Conservation (phyloP, 371 early-diverging fungal genomes). For the Rhizopus arrhizus region DNA sequence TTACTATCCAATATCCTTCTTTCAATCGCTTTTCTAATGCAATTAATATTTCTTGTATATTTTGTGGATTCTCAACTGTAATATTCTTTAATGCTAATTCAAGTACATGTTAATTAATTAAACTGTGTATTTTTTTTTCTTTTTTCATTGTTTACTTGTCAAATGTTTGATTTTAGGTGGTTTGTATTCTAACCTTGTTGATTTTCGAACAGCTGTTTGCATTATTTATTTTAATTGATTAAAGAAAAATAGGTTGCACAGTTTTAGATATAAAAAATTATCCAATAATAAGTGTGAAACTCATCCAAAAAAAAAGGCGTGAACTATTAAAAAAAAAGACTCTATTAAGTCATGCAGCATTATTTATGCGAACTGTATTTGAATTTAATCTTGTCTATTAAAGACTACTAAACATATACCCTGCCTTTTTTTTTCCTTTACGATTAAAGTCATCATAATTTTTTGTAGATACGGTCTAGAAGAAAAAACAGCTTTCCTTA, state of each 20-base stretch:
- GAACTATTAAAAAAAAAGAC: too few species aligned
- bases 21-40: conserved; percentile 60
- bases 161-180: conserved; percentile 87
- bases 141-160: conserved; percentile 57
- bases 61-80: conserved; percentile 43
- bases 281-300: too few species aligned
- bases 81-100: conserved; percentile 49
- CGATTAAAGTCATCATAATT: too few species aligned
- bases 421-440: too few species aligned
- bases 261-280: too few species aligned
- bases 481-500: too few species aligned
- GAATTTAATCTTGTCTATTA: too few species aligned
- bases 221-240: conserved; percentile 36
- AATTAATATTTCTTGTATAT: conserved; percentile 57
- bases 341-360: too few species aligned
- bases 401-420: too few species aligned
- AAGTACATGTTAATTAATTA: conserved; percentile 31
- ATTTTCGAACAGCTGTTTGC: conserved; percentile 83
- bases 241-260: background rate
- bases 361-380: too few species aligned
- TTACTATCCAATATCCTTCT: conserved; percentile 81
- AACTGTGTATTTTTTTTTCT: background rate
- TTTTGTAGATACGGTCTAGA: too few species aligned
- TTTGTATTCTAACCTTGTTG: conserved; percentile 72
- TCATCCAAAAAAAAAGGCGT: too few species aligned